Evolutionary conservation across 2,329 filamentous ascomycete genomes (phyloP).

Genomic region (Ceratocystis papillata): DNA sequence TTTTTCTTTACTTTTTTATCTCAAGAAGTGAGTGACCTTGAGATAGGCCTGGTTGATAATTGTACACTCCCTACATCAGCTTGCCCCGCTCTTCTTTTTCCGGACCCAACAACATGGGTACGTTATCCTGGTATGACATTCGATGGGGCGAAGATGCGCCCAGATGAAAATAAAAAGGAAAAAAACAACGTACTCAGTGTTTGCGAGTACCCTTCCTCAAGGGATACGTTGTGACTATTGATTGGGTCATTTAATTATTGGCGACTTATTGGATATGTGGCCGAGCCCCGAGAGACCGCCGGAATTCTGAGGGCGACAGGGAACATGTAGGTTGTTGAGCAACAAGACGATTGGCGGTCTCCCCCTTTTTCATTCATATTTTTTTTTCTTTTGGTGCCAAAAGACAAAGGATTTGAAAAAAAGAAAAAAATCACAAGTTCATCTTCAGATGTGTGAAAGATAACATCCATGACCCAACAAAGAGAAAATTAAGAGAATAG

Average conservation of each 20-base stretch:
- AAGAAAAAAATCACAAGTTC: background rate
- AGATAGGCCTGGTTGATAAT: background rate
- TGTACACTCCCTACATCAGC: background rate
- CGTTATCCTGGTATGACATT: constrained; percentile 1
- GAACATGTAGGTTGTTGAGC: background rate
- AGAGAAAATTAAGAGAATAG: background rate
- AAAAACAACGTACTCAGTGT: background rate
- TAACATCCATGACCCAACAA: background rate
- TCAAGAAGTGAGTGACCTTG: background rate
- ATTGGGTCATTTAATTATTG: background rate
- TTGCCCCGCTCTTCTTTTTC: background rate
- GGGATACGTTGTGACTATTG: background rate
- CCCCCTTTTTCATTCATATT: background rate
- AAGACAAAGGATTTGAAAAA: constrained; percentile 1
- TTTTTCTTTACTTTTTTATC: background rate
- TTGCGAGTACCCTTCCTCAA: background rate
- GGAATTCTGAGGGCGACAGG: background rate
- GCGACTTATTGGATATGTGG: background rate
- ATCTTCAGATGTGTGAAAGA: background rate
- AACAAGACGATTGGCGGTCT: background rate
- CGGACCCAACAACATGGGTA: constrained; percentile 3
- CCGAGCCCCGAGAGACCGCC: constrained; percentile 10
- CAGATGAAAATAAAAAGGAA: background rate
- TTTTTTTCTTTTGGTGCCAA: background rate
- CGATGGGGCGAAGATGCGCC: background rate